These are phyloP conservation scores for Penicillium mononematosum DNA, from an alignment of 495 filamentous ascomycete genomes.

Conservation along the genomic window DNA sequence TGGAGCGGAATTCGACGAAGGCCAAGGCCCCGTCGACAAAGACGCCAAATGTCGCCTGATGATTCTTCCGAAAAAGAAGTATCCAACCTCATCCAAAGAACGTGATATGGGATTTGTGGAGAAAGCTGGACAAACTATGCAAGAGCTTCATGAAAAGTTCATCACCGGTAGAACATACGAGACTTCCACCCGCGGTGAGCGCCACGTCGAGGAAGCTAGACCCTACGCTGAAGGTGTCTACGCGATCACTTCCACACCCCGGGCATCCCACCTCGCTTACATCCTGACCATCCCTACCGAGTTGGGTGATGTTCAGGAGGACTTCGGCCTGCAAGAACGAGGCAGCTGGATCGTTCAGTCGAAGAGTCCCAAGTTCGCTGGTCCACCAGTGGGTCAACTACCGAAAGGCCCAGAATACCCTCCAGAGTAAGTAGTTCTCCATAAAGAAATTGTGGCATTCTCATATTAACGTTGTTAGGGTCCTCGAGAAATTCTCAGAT, in stretches of 20 bases:
- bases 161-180: constrained; percentile 65
- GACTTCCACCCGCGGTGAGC: constrained; percentile 72
- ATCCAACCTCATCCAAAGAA: constrained; percentile 70
- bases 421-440: constrained; percentile 55
- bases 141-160: constrained; percentile 71
- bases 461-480: constrained; percentile 28
- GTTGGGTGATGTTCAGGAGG: constrained; percentile 69
- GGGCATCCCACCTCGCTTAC: constrained; percentile 76
- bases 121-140: constrained; percentile 63
- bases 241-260: constrained; percentile 69
- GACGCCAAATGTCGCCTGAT: constrained; percentile 67
- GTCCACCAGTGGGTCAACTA: constrained; percentile 61
- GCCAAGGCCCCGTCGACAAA: constrained; percentile 58
- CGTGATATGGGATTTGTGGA: constrained; percentile 84
- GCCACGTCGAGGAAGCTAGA: constrained; percentile 67
- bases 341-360: constrained; percentile 79
- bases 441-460: neutral
- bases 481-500: constrained; percentile 71
- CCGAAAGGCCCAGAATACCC: constrained; percentile 70
- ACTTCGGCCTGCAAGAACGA: constrained; percentile 67
- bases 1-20: constrained; percentile 61
- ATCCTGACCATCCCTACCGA: constrained; percentile 74
- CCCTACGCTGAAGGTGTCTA: constrained; percentile 87
- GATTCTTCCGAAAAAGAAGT: constrained; percentile 81
- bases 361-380: constrained; percentile 73